These are phyloP conservation scores for Gryganskiella cystojenkinii DNA, from an alignment of 192 early-diverging fungal species.

Conservation along the genomic window DNA sequence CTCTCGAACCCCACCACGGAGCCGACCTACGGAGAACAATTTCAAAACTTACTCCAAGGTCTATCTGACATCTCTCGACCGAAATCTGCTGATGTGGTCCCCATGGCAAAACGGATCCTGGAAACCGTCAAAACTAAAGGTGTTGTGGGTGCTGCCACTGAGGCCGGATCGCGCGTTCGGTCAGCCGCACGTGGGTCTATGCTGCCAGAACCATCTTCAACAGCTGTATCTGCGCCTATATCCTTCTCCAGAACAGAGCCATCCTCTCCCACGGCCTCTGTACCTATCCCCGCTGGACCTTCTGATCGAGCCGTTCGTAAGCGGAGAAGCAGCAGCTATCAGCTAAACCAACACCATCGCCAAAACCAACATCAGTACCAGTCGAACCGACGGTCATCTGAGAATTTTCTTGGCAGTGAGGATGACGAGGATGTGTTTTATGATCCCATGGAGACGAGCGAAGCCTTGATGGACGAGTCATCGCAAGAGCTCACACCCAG, in stretches of 20 bases:
- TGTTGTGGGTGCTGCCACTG: background rate
- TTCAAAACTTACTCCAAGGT: slow-evolving; percentile 35
- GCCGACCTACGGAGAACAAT: slow-evolving; percentile 20
- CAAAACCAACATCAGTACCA: too few relatives aligned
- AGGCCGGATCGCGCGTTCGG: too few relatives aligned
- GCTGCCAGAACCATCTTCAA: background rate
- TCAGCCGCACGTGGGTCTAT: background rate
- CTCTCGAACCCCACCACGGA: background rate
- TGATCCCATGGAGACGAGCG: slow-evolving; percentile 27
- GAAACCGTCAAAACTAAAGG: slow-evolving; percentile 33
- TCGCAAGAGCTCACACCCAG: slow-evolving; percentile 25
- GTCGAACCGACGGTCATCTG: too few relatives aligned
- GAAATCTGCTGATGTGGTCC: slow-evolving; percentile 40
- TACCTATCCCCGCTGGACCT: slow-evolving; percentile 38
- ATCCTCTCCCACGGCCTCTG: slow-evolving; percentile 18
- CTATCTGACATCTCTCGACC: slow-evolving; percentile 45
- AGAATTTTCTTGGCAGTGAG: slow-evolving; percentile 10
- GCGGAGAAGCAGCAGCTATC: slow-evolving; percentile 6
- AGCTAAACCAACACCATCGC: background rate
- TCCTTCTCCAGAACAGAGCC: slow-evolving; percentile 15
- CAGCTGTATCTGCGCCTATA: background rate
- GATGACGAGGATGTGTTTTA: slow-evolving; percentile 46
- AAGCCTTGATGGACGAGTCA: slow-evolving; percentile 36
- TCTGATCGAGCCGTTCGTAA: background rate
- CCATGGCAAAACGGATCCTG: slow-evolving; percentile 37